Base-by-base conservation (phyloP, 2,329 filamentous ascomycete genomes). In the Trichoderma sp. region DNA sequence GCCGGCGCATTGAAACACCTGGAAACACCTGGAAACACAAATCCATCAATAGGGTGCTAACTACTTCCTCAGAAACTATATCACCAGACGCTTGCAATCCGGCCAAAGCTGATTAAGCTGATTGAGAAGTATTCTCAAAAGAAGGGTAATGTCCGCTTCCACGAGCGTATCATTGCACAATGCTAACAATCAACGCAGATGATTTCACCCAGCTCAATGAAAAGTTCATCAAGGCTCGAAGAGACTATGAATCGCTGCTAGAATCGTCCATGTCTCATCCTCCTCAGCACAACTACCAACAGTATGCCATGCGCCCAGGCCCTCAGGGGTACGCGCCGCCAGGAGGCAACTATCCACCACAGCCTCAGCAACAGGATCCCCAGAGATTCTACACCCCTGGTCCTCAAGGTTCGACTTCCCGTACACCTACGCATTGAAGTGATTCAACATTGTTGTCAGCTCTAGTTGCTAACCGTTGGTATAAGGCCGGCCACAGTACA, bases 91-190 rank as follows among this genome's bases (percentile, higher is more conserved):
- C 83, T 98, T 74, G 93, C 95, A 4, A 99, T 99, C 77, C 89
- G 96, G 36, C 96, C 96, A 13, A 99, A 99, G 84, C 85, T 99
- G 73, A 98, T 99, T 80, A 97, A 98, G 84, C 85, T 99, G 64
- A 99, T 99, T 80, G 96, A 97, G 74, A 98, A 98, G 81, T 99
- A 99, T 80, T 98, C 96, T 11, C 96, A 99, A 80, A 98, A 97
- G 88, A 99, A 99, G 84, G 95, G 94, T 95, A 84, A 68, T 78
- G 8, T 6, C 9, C 4, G 6, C 8, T 4, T 20, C n/a, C 53
- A 28, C 6, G 3, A 4, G 12, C 39, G 1, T 8, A 13, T 4
- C 28, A 11, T n/a, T 13, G 6, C 20, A 6, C 13, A 1, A 7
- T 12, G n/a, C 70, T 72, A 26, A 72, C 59, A 13, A 6, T 7